Evolutionary conservation across 306 rosid species (phyloP), one percentile per base, ranked within the genome.

Genomic region (Potentilla sterilis): DNA sequence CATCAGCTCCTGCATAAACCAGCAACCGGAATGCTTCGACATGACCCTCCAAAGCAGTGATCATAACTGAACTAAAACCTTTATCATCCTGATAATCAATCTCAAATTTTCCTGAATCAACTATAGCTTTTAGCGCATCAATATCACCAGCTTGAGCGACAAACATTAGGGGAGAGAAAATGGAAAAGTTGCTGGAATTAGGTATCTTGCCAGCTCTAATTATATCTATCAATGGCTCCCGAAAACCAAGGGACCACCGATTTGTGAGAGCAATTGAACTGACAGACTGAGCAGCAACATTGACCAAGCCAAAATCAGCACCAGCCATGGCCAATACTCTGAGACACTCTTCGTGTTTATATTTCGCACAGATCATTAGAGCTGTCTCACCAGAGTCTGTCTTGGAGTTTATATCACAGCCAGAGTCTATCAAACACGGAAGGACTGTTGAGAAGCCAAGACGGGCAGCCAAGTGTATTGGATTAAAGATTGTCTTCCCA

Each of bases 1-100:
- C 97, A 83, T 90, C 92, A 7, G 97, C 95, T 43, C 97, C 98
- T 22, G 97, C 96, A 83, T 86, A 88, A 48, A 92, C 95, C 75
- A 94, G 92, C 74, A 88, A 77, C 43, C 89, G 87, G 78, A 92
- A 94, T 40, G 92, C 91, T 75, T 94, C 95, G 5, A 89, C 90
- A 0, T 91, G 89, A 13, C 97, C 97, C 80, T 82, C 83, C 58
- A 73, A 79, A 70, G 98, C 98, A 54, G 95, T 79, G 55, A 87
- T 77, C 96, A 92, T 94, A 67, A 86, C 90, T 13, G 97, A 89
- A 1, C 96, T 84, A 83, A 83, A 90, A 58, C 98, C 98, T 48
- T 77, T 75, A 57, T 86, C 88, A 52, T 94, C 96, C 78, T 90
- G 97, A 77, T 84, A 82, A 75, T 94, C 95, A 54, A 92, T 82